phyloP scores from a whole-genome alignment of 805 yeast species.

The Teunomyces gatunensis region DNA sequence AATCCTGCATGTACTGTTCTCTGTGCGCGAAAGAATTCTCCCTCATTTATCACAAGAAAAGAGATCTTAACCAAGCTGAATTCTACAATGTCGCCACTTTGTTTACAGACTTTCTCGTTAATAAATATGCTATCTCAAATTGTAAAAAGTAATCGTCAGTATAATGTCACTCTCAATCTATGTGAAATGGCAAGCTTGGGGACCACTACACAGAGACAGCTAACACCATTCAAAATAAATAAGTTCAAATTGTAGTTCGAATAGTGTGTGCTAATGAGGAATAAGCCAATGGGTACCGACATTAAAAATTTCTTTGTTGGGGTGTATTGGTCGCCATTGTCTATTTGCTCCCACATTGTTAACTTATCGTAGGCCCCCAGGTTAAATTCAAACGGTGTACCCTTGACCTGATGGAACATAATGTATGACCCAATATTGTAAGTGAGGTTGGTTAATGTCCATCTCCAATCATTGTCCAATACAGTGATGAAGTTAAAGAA shows the following conservation, averaged over 20 bases:
- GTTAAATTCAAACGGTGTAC: constrained; percentile 96
- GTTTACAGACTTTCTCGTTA: neutral
- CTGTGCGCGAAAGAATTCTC: too few species aligned
- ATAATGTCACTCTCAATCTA: constrained; percentile 65
- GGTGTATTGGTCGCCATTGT: constrained; percentile 94
- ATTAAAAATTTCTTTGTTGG: constrained; percentile 92
- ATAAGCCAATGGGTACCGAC: constrained; percentile 88
- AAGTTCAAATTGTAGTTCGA: constrained; percentile 77
- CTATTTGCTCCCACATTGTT: constrained; percentile 98
- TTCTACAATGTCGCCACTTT: neutral
- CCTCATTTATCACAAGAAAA: too few species aligned
- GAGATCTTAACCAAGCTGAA: too few species aligned
- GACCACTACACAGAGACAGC: constrained; percentile 82
- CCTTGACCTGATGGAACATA: constrained; percentile 96
- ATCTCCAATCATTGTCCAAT: constrained; percentile 77
- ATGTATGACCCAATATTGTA: constrained; percentile 89
- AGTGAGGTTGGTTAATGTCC: constrained; percentile 91
- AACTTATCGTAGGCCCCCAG: constrained; percentile 93
- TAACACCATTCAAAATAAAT: constrained; percentile 74
- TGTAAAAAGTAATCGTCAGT: constrained; percentile 12
- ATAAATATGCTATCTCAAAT: constrained; percentile 2
- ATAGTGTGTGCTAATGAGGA: constrained; percentile 85
- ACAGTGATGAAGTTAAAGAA: constrained; percentile 79
- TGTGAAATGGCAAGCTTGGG: constrained; percentile 88
- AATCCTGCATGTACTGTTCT: neutral